These are phyloP conservation scores for Tanacetum coccineum DNA, from an alignment of 129 eudicot genomes.

Conservation along the genomic window DNA sequence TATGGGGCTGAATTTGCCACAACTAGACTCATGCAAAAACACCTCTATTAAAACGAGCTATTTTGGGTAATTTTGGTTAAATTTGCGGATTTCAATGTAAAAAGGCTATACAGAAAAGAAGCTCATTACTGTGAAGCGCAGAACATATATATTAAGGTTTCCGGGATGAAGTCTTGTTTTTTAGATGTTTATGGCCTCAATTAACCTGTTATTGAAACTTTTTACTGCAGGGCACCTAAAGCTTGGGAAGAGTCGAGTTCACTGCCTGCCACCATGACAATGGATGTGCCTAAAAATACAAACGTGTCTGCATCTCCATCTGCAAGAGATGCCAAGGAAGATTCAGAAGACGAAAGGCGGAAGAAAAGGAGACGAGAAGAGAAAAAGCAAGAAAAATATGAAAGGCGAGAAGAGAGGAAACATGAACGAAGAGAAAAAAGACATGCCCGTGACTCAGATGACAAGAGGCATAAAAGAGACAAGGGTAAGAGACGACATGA, in stretches of 20 bases:
- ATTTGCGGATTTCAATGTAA: no score
- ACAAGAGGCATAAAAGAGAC: conserved; percentile 45
- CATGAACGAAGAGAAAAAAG: conserved; percentile 49
- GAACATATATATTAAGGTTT: not conserved
- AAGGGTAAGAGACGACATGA: conserved; percentile 69
- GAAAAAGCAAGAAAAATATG: conserved; percentile 41
- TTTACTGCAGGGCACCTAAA: conserved; percentile 44
- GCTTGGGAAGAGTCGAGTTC: conserved; percentile 50
- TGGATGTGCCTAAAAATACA: conserved; percentile 25
- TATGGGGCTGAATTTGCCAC: no score
- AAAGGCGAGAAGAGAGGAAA: conserved; percentile 53
- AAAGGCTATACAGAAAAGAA: no score
- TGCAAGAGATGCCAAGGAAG: conserved; percentile 38
- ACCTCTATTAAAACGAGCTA: no score
- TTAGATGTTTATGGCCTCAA: not conserved
- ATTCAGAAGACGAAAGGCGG: conserved; percentile 43
- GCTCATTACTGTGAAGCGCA: no score
- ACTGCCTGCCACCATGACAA: conserved; percentile 27
- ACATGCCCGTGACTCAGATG: conserved; percentile 36
- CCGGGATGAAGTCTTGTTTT: not conserved
- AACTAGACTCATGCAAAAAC: no score
- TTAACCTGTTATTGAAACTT: not conserved
- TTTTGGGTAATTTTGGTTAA: no score
- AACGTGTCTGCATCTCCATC: conserved; percentile 15
- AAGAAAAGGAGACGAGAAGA: conserved; percentile 74